Percentiles rank a stretch among this genome's conserved stretches.
phyloP scores from a whole-genome alignment of 805 yeast genomes.

The Wilhelminamyces savonicus region DNA sequence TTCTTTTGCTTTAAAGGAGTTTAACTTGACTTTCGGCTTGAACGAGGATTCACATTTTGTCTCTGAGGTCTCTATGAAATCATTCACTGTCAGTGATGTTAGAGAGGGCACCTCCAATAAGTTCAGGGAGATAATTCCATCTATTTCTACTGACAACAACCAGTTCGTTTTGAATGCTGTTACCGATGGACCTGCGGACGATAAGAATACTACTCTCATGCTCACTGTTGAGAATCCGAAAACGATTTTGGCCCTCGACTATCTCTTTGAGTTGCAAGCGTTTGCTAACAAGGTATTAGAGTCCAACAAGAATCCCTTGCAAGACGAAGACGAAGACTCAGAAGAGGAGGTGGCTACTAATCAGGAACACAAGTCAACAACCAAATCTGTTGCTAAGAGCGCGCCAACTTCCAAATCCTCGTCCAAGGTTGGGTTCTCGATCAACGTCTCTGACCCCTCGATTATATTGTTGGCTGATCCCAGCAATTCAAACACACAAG shows the following conservation, averaged over 20 bases:
- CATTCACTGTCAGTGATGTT: conserved; percentile 75
- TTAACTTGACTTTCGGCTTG: conserved; percentile 46
- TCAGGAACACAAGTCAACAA: conserved; percentile 1
- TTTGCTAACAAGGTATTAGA: conserved; percentile 51
- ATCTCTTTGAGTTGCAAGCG: conserved; percentile 65
- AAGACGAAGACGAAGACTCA: conserved; percentile 11
- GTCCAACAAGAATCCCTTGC: conserved; percentile 6
- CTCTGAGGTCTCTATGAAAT: conserved; percentile 57
- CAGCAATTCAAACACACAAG: conserved; percentile 62
- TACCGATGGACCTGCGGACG: conserved; percentile 34
- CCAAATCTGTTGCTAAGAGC: conserved; percentile 4
- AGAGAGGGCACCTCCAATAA: conserved; percentile 57
- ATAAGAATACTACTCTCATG: conserved; percentile 41
- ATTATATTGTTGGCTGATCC: conserved; percentile 80
- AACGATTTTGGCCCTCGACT: conserved; percentile 79
- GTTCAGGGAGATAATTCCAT: conserved; percentile 79
- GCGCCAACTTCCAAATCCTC: conserved; percentile 4
- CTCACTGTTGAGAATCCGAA: conserved; percentile 75
- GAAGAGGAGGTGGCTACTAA: neutral
- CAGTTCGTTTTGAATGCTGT: conserved; percentile 61
- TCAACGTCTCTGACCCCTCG: conserved; percentile 73
- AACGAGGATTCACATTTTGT: conserved; percentile 48
- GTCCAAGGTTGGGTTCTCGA: conserved; percentile 41
- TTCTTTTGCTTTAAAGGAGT: conserved; percentile 47
- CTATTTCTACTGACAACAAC: conserved; percentile 49